Percentiles rank a stretch among this genome's conserved stretches.
These are phyloP conservation scores for Leccinum obscurum DNA, from an alignment of 768 basidiomycete species.

Conservation along the genomic window DNA sequence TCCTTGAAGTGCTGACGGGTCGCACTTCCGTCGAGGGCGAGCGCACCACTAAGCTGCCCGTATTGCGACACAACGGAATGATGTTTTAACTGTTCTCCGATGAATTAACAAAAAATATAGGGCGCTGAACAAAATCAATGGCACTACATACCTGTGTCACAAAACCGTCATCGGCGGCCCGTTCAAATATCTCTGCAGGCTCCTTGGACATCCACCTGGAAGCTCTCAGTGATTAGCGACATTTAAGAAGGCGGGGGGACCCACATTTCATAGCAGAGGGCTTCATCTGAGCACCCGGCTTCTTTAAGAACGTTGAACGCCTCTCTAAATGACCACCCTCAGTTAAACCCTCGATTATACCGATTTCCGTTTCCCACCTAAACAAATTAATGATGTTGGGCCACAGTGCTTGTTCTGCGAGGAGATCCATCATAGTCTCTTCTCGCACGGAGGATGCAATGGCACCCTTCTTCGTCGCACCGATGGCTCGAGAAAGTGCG, in stretches of 20 bases:
- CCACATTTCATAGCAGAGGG: slow-evolving; percentile 65
- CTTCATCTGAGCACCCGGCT: slow-evolving; percentile 66
- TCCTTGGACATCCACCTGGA: slow-evolving; percentile 73
- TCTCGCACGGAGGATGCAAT: slow-evolving; percentile 62
- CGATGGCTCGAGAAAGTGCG: slow-evolving; percentile 56
- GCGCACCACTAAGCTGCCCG: slow-evolving; percentile 58
- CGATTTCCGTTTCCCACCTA: slow-evolving; percentile 34
- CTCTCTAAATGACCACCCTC: slow-evolving; percentile 40
- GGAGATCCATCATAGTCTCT: slow-evolving; percentile 65
- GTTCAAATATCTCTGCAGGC: slow-evolving; percentile 67
- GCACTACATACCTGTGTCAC: slow-evolving; percentile 45
- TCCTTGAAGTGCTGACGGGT: slow-evolving; percentile 55
- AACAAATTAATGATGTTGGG: slow-evolving; percentile 67
- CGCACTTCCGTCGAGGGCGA: slow-evolving; percentile 52
- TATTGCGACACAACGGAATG: slow-evolving; percentile 64
- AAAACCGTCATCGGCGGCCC: slow-evolving; percentile 67
- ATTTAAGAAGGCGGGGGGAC: slow-evolving; percentile 3
- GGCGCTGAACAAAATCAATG: neutral
- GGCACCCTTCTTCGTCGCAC: slow-evolving; percentile 62
- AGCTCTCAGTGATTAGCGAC: neutral
- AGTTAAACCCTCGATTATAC: neutral
- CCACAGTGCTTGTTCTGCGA: slow-evolving; percentile 68
- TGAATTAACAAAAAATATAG: neutral
- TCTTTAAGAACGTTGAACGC: slow-evolving; percentile 63
- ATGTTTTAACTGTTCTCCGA: slow-evolving; percentile 48